A percentile compares a stretch with the other conserved stretches of the same genome.
phyloP scores from a whole-genome alignment of 2,329 filamentous ascomycete genomes.

The Calonectria pseudoturangicola region DNA sequence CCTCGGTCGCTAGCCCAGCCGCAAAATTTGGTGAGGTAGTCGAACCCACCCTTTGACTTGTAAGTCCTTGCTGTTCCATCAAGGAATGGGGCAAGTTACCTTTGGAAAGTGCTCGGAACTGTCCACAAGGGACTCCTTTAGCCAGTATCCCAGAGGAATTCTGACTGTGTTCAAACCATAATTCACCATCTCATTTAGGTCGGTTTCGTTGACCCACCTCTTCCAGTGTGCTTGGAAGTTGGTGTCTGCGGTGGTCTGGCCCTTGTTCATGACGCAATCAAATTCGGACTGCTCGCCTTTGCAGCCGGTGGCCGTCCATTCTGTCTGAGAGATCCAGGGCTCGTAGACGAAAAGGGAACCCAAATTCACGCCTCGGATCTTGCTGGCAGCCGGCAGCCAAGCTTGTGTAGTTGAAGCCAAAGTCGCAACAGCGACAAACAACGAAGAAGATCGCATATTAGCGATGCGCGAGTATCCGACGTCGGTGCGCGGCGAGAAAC shows the following conservation, averaged over 20 bases:
- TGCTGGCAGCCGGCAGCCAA: constrained; percentile 54
- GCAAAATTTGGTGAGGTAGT: constrained; percentile 67
- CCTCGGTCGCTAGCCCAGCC: constrained; percentile 68
- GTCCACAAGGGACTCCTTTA: constrained; percentile 70
- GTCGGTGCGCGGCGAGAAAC: background rate
- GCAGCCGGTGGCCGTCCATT: constrained; percentile 70
- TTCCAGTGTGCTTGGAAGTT: constrained; percentile 71
- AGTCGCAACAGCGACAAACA: constrained; percentile 40
- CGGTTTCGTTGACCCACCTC: constrained; percentile 68
- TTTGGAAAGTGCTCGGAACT: constrained; percentile 70
- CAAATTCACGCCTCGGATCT: constrained; percentile 74
- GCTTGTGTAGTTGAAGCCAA: constrained; percentile 45
- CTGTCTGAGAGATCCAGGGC: constrained; percentile 69
- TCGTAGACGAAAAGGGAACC: constrained; percentile 72
- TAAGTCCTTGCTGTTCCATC: background rate
- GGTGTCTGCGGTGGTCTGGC: constrained; percentile 66
- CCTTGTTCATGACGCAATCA: constrained; percentile 70
- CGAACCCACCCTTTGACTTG: constrained; percentile 59
- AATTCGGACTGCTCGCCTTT: constrained; percentile 68
- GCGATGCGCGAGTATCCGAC: constrained; percentile 11
- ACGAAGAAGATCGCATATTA: constrained; percentile 40
- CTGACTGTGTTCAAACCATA: constrained; percentile 72
- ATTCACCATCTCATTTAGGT: constrained; percentile 69
- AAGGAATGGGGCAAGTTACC: constrained; percentile 21
- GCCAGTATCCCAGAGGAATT: constrained; percentile 74